These are phyloP conservation scores for Saturnispora diversa DNA, from an alignment of 805 yeast species.

Conservation along the genomic window DNA sequence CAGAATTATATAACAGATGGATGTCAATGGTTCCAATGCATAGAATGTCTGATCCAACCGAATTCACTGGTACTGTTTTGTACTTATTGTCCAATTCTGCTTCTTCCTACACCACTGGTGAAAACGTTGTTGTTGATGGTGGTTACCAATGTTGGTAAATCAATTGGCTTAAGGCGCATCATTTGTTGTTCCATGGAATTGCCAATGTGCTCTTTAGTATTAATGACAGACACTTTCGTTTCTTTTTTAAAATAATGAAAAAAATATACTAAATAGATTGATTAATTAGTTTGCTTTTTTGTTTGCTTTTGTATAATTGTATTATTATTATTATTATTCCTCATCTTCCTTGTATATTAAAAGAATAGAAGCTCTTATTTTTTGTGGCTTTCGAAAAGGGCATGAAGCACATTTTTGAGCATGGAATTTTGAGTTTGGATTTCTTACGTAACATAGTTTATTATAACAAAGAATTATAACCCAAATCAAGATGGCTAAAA, in stretches of 20 bases:
- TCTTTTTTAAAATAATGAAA: too few relatives aligned
- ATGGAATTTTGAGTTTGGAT: too few relatives aligned
- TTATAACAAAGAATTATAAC: too few relatives aligned
- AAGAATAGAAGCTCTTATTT: background rate
- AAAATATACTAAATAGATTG: too few relatives aligned
- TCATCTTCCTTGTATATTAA: background rate
- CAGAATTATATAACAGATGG: constrained; percentile 62
- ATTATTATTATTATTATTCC: too few relatives aligned
- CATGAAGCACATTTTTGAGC: too few relatives aligned
- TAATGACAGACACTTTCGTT: too few relatives aligned
- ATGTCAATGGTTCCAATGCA: constrained; percentile 64
- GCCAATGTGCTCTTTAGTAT: background rate
- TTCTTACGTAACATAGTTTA: too few relatives aligned
- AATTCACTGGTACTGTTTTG: constrained; percentile 68
- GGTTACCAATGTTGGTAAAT: constrained; percentile 76
- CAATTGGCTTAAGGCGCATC: too few relatives aligned
- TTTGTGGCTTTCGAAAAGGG: too few relatives aligned
- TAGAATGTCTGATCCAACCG: constrained; percentile 81
- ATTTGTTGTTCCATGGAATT: background rate
- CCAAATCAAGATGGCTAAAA: background rate
- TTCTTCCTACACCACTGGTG: constrained; percentile 75
- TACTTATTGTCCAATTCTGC: constrained; percentile 68
- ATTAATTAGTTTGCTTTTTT: too few relatives aligned
- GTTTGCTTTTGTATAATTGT: too few relatives aligned
- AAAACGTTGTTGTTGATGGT: constrained; percentile 76